Evolutionary conservation across 1,284 basidiomycete genomes (phyloP).

Genomic region (Apiotrichum porosum): DNA sequence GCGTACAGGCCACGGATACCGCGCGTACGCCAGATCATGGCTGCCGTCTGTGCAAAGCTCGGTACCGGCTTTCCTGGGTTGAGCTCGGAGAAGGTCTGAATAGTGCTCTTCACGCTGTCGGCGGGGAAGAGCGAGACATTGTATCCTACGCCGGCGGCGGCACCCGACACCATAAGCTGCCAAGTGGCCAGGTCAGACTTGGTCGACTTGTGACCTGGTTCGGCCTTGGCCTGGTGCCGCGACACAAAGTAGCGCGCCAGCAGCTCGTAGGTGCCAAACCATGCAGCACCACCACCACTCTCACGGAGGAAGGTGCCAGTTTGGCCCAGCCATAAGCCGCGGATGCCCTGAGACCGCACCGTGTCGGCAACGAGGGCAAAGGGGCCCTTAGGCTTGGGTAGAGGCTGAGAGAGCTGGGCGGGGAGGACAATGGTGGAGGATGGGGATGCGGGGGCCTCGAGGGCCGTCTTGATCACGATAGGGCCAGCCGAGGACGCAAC

Average conservation of each 20-base stretch:
- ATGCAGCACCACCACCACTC: conserved; percentile 77
- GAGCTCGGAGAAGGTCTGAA: conserved; percentile 91
- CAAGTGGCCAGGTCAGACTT: conserved; percentile 61
- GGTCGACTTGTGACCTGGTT: conserved; percentile 25
- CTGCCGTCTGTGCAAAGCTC: conserved; percentile 67
- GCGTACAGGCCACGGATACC: conserved; percentile 86
- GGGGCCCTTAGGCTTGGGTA: conserved; percentile 58
- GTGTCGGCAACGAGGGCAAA: conserved; percentile 62
- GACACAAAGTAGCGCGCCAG: conserved; percentile 58
- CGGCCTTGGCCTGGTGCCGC: conserved; percentile 35
- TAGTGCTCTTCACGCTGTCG: conserved; percentile 88
- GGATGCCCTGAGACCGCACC: conserved; percentile 62
- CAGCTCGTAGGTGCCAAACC: conserved; percentile 82
- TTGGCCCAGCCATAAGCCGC: conserved; percentile 82
- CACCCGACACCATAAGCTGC: conserved; percentile 81
- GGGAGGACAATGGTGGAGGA: conserved; percentile 16
- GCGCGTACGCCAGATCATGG: conserved; percentile 67
- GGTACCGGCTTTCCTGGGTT: conserved; percentile 53
- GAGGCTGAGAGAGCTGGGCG: conserved; percentile 16
- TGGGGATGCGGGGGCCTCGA: conserved; percentile 25
- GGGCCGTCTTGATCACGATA: conserved; percentile 14
- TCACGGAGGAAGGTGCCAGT: conserved; percentile 80
- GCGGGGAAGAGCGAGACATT: conserved; percentile 81
- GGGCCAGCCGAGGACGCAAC: background rate
- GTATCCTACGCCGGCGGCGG: conserved; percentile 79